Percentiles rank a stretch among this genome's conserved stretches.
Evolutionary conservation across 495 filamentous ascomycete genomes (phyloP).

Genomic region (Aspergillus affinis): DNA sequence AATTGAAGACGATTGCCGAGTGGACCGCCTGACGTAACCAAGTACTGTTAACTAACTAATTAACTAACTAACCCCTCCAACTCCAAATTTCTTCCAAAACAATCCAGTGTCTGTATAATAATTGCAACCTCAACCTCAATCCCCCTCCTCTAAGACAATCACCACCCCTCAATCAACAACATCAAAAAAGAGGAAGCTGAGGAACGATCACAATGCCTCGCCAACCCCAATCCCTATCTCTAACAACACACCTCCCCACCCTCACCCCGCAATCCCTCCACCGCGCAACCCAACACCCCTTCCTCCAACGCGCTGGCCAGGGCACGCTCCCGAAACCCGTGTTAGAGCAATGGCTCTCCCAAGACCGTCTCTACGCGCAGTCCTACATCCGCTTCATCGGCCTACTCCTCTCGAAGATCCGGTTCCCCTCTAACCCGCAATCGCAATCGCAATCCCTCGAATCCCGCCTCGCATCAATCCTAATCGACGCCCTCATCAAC

Average conservation of each 20-base stretch:
- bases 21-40: too few species aligned
- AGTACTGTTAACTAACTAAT: too few species aligned
- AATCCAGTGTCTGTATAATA: too few species aligned
- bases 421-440: conserved; percentile 48
- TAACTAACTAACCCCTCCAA: not conserved
- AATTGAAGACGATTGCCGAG: too few species aligned
- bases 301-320: conserved; percentile 65
- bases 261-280: conserved; percentile 22
- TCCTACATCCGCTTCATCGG: conserved; percentile 70
- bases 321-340: conserved; percentile 56
- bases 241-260: conserved; percentile 32
- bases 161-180: conserved; percentile 2
- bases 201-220: conserved; percentile 19
- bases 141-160: not conserved
- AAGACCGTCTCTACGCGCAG: conserved; percentile 75
- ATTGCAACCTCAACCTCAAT: too few species aligned
- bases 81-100: not conserved
- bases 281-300: conserved; percentile 63
- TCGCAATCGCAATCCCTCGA: conserved; percentile 19
- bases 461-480: conserved; percentile 54
- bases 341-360: conserved; percentile 69
- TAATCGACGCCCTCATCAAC: conserved; percentile 64
- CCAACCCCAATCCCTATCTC: conserved; percentile 17
- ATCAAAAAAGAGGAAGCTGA: conserved; percentile 2
- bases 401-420: conserved; percentile 61